Evolutionary conservation across 2,329 filamentous ascomycete species (phyloP), one percentile per base, ranked within the genome.

Genomic region (Sclerotinia subarctica): DNA sequence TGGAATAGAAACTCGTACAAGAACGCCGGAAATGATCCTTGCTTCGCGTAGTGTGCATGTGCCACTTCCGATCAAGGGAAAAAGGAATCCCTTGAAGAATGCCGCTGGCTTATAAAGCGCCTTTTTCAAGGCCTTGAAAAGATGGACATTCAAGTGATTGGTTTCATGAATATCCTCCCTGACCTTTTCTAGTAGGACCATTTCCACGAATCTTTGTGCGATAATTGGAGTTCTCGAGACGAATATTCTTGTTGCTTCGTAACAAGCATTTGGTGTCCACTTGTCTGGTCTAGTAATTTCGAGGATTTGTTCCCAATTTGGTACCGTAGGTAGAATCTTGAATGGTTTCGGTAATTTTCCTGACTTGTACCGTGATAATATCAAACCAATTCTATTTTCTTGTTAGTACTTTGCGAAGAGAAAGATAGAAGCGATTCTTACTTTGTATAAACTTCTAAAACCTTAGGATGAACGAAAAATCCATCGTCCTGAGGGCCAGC

Each of bases 341-440:
- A 99, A 96, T 0, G 94, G 94, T 80, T 99, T 99, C 26, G 95
- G 95, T 44, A 99, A 85, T 73, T 94, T 94, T n/a, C 95, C 95
- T 19, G 91, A 94, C 80, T 96, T 97, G 83, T 97, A 98, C 72
- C 94, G 88, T 35, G 92, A 93, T 69, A 99, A 85, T 70, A 98
- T 90, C 73, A 94, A 84, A 70, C 94, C 94, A 74, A 97, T 89
- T 81, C 89, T 93, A 69, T 60, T 29, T 68, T 6, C 10, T 10
- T 53, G 49, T 73, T 70, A 71, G 72, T 63, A 35, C 53, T 60
- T 21, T 32, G 4, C 13, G 21, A 38, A 32, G 17, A 51, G 32
- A 46, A 49, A 42, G 24, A 13, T 56, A 15, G 19, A 24, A 29
- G 17, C 38, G 29, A 59, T 10, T 74, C 81, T 69, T 81, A 92